Percentiles rank a stretch among this genome's conserved stretches.
Evolutionary conservation across 2,329 filamentous ascomycete genomes (phyloP).

Genomic region (Ascochyta pisi): DNA sequence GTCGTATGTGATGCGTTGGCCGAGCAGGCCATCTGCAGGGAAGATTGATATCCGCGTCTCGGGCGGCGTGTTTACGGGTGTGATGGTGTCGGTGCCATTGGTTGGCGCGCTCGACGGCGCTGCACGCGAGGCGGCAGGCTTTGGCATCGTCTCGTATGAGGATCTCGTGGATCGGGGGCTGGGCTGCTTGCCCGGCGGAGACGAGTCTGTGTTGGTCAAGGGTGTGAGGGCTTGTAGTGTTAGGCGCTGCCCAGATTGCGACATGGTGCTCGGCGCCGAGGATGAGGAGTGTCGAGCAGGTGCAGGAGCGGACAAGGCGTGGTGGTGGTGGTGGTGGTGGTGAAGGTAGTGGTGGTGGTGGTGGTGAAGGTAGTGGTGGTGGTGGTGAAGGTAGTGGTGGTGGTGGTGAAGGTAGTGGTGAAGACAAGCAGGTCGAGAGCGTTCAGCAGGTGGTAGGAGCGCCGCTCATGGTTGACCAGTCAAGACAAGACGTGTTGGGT

Average conservation of each 20-base stretch:
- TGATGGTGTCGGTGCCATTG: slow-evolving; percentile 57
- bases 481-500: slow-evolving; percentile 30
- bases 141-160: slow-evolving; percentile 47
- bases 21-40: slow-evolving; percentile 61
- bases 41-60: slow-evolving; percentile 57
- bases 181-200: slow-evolving; percentile 63
- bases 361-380: slow-evolving; percentile 53
- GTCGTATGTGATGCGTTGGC: slow-evolving; percentile 67
- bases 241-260: slow-evolving; percentile 62
- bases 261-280: slow-evolving; percentile 63
- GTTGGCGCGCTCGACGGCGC: slow-evolving; percentile 42
- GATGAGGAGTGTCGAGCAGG: slow-evolving; percentile 63
- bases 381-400: slow-evolving; percentile 61
- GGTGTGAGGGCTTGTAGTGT: slow-evolving; percentile 66
- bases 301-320: slow-evolving; percentile 1
- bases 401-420: slow-evolving; percentile 52
- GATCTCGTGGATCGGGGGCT: slow-evolving; percentile 59
- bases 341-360: slow-evolving; percentile 52
- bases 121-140: slow-evolving; percentile 39
- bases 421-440: slow-evolving; percentile 67
- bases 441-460: slow-evolving; percentile 69
- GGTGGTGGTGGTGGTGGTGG: too few relatives aligned
- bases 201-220: slow-evolving; percentile 70
- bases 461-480: slow-evolving; percentile 41
- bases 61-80: slow-evolving; percentile 53